Conservation (phyloP, 2,329 filamentous ascomycete genomes). For the Fulvia fulva region DNA sequence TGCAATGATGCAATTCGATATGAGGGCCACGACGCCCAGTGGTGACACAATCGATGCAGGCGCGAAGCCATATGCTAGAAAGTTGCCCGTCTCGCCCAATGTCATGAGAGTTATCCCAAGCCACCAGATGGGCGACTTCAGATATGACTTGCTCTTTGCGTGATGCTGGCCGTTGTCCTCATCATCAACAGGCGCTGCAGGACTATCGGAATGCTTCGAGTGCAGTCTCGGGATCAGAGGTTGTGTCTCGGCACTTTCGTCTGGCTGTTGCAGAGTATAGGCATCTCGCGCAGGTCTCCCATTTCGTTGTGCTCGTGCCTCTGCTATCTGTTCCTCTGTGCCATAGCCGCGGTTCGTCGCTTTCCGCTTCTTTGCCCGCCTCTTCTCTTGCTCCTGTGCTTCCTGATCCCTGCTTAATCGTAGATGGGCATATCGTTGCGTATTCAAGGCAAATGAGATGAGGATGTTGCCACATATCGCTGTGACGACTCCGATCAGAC, state of each 20-base stretch:
- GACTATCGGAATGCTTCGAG: slow-evolving; percentile 41
- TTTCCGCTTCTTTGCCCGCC: slow-evolving; percentile 31
- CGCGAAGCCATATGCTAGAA: slow-evolving; percentile 94
- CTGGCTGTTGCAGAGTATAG: slow-evolving; percentile 32
- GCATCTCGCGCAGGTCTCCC: slow-evolving; percentile 16
- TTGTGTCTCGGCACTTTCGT: slow-evolving; percentile 45
- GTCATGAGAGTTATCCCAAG: slow-evolving; percentile 87
- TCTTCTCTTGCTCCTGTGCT: slow-evolving; percentile 35
- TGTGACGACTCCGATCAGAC: slow-evolving; percentile 88
- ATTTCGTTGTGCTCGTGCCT: slow-evolving; percentile 29
- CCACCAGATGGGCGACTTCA: slow-evolving; percentile 96
- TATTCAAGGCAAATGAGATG: slow-evolving; percentile 92
- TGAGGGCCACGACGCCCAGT: slow-evolving; percentile 89
- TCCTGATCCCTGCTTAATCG: slow-evolving; percentile 69
- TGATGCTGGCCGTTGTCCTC: slow-evolving; percentile 38
- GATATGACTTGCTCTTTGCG: slow-evolving; percentile 64
- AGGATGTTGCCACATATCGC: slow-evolving; percentile 90
- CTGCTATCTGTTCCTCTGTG: slow-evolving; percentile 37
- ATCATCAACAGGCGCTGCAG: slow-evolving; percentile 39
- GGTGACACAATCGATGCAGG: slow-evolving; percentile 96
- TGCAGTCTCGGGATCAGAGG: slow-evolving; percentile 51
- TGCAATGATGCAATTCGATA: slow-evolving; percentile 96
- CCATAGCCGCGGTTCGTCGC: slow-evolving; percentile 48
- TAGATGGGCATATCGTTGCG: slow-evolving; percentile 92
- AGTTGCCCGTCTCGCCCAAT: slow-evolving; percentile 90